Percentiles rank a stretch among this genome's conserved stretches.
phyloP scores from a whole-genome alignment of 106 monocot species.

The Agapanthus africanus region DNA sequence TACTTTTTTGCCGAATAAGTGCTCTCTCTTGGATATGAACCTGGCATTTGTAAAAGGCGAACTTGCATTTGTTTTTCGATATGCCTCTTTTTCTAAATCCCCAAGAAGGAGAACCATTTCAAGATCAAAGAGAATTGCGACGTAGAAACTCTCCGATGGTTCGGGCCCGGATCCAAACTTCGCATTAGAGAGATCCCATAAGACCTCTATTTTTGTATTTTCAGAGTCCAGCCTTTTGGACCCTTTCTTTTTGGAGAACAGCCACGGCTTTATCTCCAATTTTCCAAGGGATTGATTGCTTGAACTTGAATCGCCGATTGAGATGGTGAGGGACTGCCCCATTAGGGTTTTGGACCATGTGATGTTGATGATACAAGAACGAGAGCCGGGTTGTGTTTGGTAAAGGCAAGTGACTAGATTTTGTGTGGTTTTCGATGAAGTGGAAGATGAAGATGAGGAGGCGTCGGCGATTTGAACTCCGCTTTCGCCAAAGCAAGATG shows the following conservation, averaged over 20 bases:
- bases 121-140: conserved; percentile 45
- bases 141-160: conserved; percentile 60
- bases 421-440: conserved; percentile 23
- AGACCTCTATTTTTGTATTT: conserved; percentile 36
- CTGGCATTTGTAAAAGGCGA: conserved; percentile 26
- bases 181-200: conserved; percentile 75
- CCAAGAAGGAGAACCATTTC: conserved; percentile 71
- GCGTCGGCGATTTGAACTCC: conserved; percentile 64
- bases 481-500: conserved; percentile 76
- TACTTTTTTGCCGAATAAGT: conserved; percentile 66
- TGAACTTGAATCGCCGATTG: conserved; percentile 36
- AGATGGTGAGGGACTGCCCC: conserved; percentile 62
- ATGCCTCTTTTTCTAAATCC: conserved; percentile 56
- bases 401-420: conserved; percentile 64
- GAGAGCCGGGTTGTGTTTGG: conserved; percentile 28
- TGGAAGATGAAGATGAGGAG: conserved; percentile 15
- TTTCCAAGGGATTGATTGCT: not conserved
- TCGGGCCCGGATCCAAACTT: conserved; percentile 67
- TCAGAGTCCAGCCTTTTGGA: conserved; percentile 47
- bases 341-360: conserved; percentile 69
- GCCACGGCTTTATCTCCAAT: conserved; percentile 58
- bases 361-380: conserved; percentile 33
- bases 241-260: conserved; percentile 82
- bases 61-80: conserved; percentile 27
- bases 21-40: conserved; percentile 61